Conservation (phyloP, 257 asterid genomes). For the Cruciata laevipes region DNA sequence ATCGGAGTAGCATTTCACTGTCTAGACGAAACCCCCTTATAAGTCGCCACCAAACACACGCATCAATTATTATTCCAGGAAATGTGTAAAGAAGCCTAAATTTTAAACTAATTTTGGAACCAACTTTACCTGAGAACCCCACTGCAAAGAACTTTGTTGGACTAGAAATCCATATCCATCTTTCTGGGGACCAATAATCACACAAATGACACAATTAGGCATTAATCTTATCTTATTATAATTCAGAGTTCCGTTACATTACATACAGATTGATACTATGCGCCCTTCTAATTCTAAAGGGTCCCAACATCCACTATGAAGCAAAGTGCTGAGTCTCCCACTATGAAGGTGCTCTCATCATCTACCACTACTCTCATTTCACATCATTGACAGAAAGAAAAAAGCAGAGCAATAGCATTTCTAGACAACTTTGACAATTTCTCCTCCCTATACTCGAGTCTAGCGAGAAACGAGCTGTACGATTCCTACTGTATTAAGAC, state of each 20-base stretch:
- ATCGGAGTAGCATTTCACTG: not conserved
- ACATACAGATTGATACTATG: not conserved
- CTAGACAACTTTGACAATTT: slow-evolving; percentile 43
- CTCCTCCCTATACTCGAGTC: slow-evolving; percentile 34
- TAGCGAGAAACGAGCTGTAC: slow-evolving; percentile 24
- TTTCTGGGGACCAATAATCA: slow-evolving; percentile 30
- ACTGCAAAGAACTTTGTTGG: slow-evolving; percentile 26
- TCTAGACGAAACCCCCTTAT: not conserved
- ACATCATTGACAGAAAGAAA: slow-evolving; percentile 39
- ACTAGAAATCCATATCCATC: slow-evolving; percentile 30
- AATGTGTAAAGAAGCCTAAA: slow-evolving; percentile 17
- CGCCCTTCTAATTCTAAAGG: slow-evolving; percentile 25
- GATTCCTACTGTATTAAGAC: slow-evolving; percentile 31
- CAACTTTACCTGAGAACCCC: slow-evolving; percentile 18
- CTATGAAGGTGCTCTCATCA: slow-evolving; percentile 51
- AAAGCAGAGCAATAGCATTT: slow-evolving; percentile 35
- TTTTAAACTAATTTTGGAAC: slow-evolving; percentile 26
- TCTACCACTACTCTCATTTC: slow-evolving; percentile 34
- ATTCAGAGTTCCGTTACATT: slow-evolving; percentile 24
- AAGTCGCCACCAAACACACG: slow-evolving; percentile 9
- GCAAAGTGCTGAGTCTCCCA: slow-evolving; percentile 35
- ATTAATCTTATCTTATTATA: slow-evolving; percentile 26
- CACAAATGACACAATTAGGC: slow-evolving; percentile 24
- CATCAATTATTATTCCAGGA: slow-evolving; percentile 27
- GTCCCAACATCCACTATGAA: slow-evolving; percentile 52